These are phyloP conservation scores for Ulmus americana DNA, from an alignment of 331 rosid species.

Conservation along the genomic window DNA sequence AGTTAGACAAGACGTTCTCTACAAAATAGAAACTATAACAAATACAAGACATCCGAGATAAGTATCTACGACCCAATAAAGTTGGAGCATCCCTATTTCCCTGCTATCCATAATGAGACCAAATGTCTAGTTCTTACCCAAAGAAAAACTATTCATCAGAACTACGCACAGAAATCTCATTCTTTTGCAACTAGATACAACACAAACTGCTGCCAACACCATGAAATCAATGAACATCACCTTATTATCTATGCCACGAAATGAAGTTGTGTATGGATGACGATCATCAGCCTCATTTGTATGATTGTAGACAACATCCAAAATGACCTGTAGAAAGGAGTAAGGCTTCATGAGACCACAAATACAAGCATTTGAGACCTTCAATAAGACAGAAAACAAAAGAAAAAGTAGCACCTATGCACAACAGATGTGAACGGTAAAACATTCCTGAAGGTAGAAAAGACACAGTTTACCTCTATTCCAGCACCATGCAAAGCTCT, in stretches of 20 bases:
- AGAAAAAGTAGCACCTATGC: background rate
- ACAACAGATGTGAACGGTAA: background rate
- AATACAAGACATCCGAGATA: too few relatives aligned
- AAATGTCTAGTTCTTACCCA: too few relatives aligned
- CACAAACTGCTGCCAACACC: too few relatives aligned
- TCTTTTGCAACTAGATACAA: too few relatives aligned
- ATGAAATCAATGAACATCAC: constrained; percentile 25
- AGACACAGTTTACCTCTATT: constrained; percentile 58
- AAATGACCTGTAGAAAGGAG: constrained; percentile 55
- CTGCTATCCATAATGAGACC: too few relatives aligned
- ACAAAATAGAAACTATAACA: too few relatives aligned
- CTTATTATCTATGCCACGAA: constrained; percentile 97
- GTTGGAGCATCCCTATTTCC: too few relatives aligned
- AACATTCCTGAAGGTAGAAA: constrained; percentile 1
- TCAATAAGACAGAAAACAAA: background rate
- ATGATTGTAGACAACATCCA: constrained; percentile 96
- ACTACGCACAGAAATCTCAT: too few relatives aligned
- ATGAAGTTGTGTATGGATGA: constrained; percentile 73
- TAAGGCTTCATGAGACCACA: constrained; percentile 11
- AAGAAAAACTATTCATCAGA: too few relatives aligned
- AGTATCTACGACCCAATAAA: too few relatives aligned
- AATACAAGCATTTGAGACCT: background rate
- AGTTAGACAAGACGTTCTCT: too few relatives aligned
- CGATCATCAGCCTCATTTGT: constrained; percentile 83
- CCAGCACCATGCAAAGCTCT: constrained; percentile 90